Base-by-base conservation (phyloP, 805 yeast species). In the Candida pseudofarinosa region DNA sequence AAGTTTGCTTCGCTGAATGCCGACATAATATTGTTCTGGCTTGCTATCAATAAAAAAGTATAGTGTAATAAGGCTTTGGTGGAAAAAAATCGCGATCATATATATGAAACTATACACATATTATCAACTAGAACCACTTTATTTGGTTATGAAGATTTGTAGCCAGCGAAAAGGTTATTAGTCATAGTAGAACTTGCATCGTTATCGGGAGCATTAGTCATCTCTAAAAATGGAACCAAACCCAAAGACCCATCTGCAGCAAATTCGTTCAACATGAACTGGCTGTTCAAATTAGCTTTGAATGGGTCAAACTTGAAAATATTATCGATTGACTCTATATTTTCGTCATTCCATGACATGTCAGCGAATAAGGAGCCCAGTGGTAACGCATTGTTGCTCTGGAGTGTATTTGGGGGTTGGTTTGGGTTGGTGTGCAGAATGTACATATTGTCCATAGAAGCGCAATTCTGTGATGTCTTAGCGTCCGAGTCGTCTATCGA, bases 161-260 rank as follows among this genome's bases (percentile, higher is more conserved):
- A 23, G 10, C 10, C 28, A 10, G 7, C 17, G 15, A 32, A 37
- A 14, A 17, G 13, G n/a, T 3, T 19, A 37, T 37, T 30, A 37
- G 20, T 15, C 7, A 16, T 14, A 4, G 6, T 20, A 12, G 19
- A 8, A 26, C 19, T 14, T 2, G 26, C 45, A 20, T 46, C 44
- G 3, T 33, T 17, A 30, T 38, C 34, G 3, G 28, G 30, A 12
- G 18, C 7, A 19, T 42, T 40, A 39, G 66, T 73, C 54, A 73
- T 35, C 41, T 79, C 84, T 43, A 85, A 61, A 52, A 84, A 73
- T 7, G 85, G 85, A 1, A 86, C 88, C 42, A 85, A 63, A 1
- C 91, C 91, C 33, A 85, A 63, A 0, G 91, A 85, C 1, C 88
- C 91, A 63, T 85, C 93, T 2, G 88, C 88, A n/a, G 84, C 85